Percentiles rank a stretch among this genome's conserved stretches.
These are phyloP conservation scores for Leccinum pellstonianum DNA, from an alignment of 768 basidiomycete genomes.

Conservation along the genomic window DNA sequence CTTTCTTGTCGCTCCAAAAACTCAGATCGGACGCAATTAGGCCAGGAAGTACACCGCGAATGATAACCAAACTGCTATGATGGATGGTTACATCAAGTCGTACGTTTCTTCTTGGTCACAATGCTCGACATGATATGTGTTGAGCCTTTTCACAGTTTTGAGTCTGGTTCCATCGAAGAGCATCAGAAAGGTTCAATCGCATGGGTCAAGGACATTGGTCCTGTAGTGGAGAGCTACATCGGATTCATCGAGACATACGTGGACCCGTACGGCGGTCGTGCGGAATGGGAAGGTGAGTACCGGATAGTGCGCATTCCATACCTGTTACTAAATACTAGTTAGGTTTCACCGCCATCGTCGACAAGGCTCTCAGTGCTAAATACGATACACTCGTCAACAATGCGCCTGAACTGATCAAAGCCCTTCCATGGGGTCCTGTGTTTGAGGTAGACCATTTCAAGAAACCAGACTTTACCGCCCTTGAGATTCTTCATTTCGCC, in stretches of 20 bases:
- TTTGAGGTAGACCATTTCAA: constrained; percentile 73
- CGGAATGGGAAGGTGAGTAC: constrained; percentile 82
- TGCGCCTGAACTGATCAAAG: constrained; percentile 79
- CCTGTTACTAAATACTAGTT: constrained; percentile 1
- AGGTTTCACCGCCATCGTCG: constrained; percentile 88
- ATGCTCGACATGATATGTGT: neutral
- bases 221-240: constrained; percentile 85
- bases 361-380: constrained; percentile 80
- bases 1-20: neutral
- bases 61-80: constrained; percentile 68
- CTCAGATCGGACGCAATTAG: constrained; percentile 33
- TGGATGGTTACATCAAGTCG: constrained; percentile 79
- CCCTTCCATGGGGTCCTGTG: constrained; percentile 75
- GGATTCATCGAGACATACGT: constrained; percentile 87
- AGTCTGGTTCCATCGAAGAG: constrained; percentile 73
- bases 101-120: constrained; percentile 30
- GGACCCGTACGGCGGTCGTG: constrained; percentile 87
- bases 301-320: neutral
- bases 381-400: constrained; percentile 73
- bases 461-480: constrained; percentile 85
- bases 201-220: constrained; percentile 88
- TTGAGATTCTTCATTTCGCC: constrained; percentile 80
- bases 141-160: constrained; percentile 43
- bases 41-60: constrained; percentile 75
- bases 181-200: constrained; percentile 75